Conservation (phyloP, 495 filamentous ascomycete genomes). For the Lophium mytilinum region DNA sequence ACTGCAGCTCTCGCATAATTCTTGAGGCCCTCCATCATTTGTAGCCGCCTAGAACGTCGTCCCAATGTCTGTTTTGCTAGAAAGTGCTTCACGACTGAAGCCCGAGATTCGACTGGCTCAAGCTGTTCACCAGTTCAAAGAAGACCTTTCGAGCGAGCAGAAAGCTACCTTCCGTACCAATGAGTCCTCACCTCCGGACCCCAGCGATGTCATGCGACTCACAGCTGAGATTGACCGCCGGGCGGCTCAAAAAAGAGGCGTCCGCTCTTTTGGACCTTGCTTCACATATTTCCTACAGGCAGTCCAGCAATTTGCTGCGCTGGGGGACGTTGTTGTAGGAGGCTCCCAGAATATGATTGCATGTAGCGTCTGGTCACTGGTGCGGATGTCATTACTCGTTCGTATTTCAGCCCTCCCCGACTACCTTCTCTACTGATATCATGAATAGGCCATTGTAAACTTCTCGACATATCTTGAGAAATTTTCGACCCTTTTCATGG, state of each 20-base stretch:
- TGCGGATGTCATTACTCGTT: constrained; percentile 37
- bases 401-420: constrained; percentile 14
- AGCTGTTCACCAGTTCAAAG: constrained; percentile 37
- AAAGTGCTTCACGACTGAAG: constrained; percentile 38
- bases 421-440: constrained; percentile 24
- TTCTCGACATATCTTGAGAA: constrained; percentile 35
- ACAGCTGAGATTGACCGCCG: constrained; percentile 37
- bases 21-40: no score
- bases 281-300: constrained; percentile 38
- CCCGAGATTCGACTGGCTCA: constrained; percentile 33
- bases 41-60: not conserved
- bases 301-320: constrained; percentile 38
- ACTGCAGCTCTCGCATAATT: no score
- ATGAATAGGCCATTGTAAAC: constrained; percentile 24
- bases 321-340: constrained; percentile 39
- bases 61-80: constrained; percentile 42
- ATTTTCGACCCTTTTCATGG: constrained; percentile 38
- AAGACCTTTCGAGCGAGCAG: constrained; percentile 34
- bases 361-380: constrained; percentile 39
- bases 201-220: constrained; percentile 37
- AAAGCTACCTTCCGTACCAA: constrained; percentile 29
- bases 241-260: constrained; percentile 17
- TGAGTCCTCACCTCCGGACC: constrained; percentile 28
- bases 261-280: constrained; percentile 38
- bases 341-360: constrained; percentile 41